Evolutionary conservation across 2,329 filamentous ascomycete species (phyloP).

Genomic region (Ceratocystis ficicola): DNA sequence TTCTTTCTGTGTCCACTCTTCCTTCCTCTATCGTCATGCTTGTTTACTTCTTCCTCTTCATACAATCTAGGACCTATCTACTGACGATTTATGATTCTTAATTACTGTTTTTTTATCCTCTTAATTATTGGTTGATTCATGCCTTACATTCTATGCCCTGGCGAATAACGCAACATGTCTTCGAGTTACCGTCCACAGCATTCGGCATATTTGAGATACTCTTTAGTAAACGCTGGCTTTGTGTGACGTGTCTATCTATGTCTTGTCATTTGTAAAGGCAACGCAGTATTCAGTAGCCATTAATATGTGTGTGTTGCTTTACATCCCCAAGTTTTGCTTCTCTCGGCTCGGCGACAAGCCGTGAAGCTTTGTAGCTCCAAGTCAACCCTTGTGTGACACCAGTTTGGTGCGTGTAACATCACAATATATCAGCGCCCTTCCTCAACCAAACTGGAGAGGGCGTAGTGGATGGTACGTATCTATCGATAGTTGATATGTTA

Average conservation of each 20-base stretch:
- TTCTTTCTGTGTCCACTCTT: background rate
- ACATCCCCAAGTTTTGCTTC: too few relatives aligned
- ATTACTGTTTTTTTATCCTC: background rate
- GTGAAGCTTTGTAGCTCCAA: background rate
- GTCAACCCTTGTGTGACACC: background rate
- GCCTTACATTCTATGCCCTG: background rate
- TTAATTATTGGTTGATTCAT: too few relatives aligned
- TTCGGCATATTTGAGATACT: background rate
- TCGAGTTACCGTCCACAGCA: background rate
- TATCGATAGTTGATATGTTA: too few relatives aligned
- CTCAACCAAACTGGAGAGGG: too few relatives aligned
- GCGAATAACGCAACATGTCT: background rate
- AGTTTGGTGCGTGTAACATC: background rate
- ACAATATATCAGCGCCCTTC: background rate
- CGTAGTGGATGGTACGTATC: too few relatives aligned
- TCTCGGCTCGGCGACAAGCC: too few relatives aligned
- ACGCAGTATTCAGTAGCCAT: too few relatives aligned
- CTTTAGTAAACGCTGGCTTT: background rate
- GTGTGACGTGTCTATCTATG: background rate
- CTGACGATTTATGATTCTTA: slow-evolving; percentile 12
- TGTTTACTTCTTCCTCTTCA: background rate
- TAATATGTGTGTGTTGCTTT: too few relatives aligned
- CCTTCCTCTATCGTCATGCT: background rate
- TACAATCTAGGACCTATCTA: slow-evolving; percentile 4
- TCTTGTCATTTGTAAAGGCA: background rate